Conservation (phyloP, 495 filamentous ascomycete genomes). For the Xylaria telfairii region DNA sequence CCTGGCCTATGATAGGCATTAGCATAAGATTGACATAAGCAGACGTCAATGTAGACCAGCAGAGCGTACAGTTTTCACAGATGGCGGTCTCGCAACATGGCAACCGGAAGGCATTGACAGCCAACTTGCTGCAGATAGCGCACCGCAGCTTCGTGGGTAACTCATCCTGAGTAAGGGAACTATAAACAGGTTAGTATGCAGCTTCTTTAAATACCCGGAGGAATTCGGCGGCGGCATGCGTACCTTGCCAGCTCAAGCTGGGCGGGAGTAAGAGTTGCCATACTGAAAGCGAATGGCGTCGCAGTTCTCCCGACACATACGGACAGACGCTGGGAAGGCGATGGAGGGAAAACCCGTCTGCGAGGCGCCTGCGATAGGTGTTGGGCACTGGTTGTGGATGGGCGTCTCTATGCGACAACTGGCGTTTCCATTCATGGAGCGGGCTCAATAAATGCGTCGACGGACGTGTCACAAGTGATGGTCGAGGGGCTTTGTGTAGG, state of each 20-base stretch:
- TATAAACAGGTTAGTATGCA: constrained; percentile 38
- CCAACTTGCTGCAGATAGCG: constrained; percentile 88
- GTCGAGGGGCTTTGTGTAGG: background rate
- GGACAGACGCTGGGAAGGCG: background rate
- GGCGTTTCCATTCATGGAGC: background rate
- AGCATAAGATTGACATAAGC: background rate
- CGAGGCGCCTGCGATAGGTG: constrained; percentile 4
- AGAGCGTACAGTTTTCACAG: constrained; percentile 83
- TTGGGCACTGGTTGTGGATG: background rate
- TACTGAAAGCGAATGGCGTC: constrained; percentile 28
- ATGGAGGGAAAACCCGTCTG: background rate
- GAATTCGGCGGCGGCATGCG: constrained; percentile 9
- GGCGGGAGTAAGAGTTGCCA: constrained; percentile 47
- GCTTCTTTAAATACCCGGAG: background rate
- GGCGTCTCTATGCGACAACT: constrained; percentile 19
- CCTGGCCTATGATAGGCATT: constrained; percentile 66
- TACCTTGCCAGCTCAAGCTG: constrained; percentile 50
- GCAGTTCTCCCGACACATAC: constrained; percentile 18
- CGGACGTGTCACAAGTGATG: constrained; percentile 2
- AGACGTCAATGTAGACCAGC: constrained; percentile 28
- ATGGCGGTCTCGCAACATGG: constrained; percentile 96
- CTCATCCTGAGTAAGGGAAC: constrained; percentile 80
- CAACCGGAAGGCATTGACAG: constrained; percentile 86
- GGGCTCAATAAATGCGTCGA: background rate
- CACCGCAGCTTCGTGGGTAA: constrained; percentile 95